A percentile compares a stretch with the other conserved stretches of the same genome.
phyloP scores from a whole-genome alignment of 257 asterid species.

The Nicotiana sylvestris region DNA sequence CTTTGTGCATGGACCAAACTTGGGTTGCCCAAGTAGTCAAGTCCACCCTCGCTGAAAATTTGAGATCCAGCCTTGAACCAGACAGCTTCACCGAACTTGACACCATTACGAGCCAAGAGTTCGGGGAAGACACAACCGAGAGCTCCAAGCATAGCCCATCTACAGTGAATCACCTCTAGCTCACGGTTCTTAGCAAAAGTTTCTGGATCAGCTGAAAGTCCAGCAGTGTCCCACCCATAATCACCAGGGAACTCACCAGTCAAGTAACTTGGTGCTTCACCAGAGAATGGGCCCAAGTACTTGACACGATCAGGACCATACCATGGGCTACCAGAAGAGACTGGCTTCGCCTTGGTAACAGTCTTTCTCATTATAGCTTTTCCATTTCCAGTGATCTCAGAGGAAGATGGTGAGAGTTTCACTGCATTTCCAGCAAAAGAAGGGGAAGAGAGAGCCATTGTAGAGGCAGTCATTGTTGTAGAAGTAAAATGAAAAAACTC shows the following conservation, averaged over 20 bases:
- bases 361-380: not conserved
- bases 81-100: not conserved
- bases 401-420: not conserved
- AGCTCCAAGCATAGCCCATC: not conserved
- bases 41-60: not conserved
- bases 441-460: not conserved
- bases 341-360: not conserved
- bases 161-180: not conserved
- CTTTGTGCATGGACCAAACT: not conserved
- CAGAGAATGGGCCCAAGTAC: not conserved
- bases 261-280: not conserved
- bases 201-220: not conserved
- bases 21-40: not conserved
- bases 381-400: not conserved
- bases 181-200: not conserved
- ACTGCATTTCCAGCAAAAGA: not conserved
- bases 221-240: not conserved
- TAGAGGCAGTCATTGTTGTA: not conserved
- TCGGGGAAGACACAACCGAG: not conserved
- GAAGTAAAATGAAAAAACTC: not conserved
- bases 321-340: not conserved
- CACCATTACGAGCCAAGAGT: not conserved
- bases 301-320: not conserved
- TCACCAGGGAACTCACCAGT: not conserved
- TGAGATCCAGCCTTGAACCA: not conserved